Evolutionary conservation across 2,329 filamentous ascomycete species (phyloP), one percentile per base, ranked within the genome.

Genomic region (Pyricularia sp.): DNA sequence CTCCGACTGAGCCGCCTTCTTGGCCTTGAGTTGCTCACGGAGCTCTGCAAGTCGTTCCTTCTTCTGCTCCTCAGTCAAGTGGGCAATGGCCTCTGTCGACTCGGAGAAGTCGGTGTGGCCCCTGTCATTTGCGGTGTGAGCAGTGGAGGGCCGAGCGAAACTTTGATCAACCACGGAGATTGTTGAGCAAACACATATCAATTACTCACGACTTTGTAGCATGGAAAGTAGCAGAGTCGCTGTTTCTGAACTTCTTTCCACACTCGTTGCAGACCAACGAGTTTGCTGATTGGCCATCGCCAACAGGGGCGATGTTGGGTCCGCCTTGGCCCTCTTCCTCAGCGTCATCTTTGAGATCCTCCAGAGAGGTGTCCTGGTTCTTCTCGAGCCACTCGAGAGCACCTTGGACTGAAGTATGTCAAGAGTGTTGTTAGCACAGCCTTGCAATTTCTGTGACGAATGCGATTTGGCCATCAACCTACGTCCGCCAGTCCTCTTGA

Each of bases 221-320:
- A 74, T 99, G 94, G 74, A 91, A 96, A 71, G 93, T 88, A 10
- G 93, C 94, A 69, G 93, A 85, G 30, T 87, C 86, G 68, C 88
- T 85, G 71, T 86, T 91, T 69, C 90, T 84, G 77, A 99, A 96
- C 73, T 87, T 89, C 82, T 96, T 97, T 73, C 89, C 89, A 73
- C 94, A 99, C 65, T 97, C 93, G 69, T 96, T 94, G 82, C 94
- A 99, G 63, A 96, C 83, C 65, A 97, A 85, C 62, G 91, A 96
- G 72, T 86, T 84, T 65, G 92, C 90, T 65, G 84, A 80, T 71
- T 88, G 85, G 66, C 88, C 90, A 1, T 84, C 84, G 70, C 89
- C 81, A 2, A 93, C 79, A n/a, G 85, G 82, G 5, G 86, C 83
- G 31, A 79, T 77, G 24, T 80, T 79, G 2, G 80, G 62, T 8